Conservation (phyloP, 2,329 filamentous ascomycete genomes). For the Teratosphaeria nubilosa region DNA sequence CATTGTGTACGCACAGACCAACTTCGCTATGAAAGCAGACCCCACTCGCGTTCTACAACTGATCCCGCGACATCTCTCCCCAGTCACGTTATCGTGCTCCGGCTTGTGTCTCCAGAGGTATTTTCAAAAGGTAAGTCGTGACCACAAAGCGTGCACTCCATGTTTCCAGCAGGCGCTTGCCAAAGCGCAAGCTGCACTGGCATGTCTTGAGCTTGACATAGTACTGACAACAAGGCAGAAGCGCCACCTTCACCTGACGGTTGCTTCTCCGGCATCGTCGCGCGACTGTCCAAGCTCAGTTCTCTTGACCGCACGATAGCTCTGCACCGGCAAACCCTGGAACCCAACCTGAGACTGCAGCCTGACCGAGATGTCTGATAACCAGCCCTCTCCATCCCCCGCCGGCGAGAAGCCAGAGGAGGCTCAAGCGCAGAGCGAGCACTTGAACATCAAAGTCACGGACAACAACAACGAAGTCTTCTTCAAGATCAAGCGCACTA, state of each 20-base stretch:
- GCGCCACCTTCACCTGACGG: background rate
- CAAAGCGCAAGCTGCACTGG: background rate
- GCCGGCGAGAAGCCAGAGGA: constrained; percentile 32
- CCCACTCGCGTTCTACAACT: background rate
- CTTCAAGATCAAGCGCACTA: constrained; percentile 98
- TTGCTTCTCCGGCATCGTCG: background rate
- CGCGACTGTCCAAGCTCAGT: background rate
- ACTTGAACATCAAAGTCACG: constrained; percentile 98
- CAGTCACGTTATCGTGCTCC: background rate
- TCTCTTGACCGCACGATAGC: background rate
- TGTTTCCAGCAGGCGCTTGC: background rate
- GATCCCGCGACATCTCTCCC: background rate
- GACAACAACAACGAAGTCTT: constrained; percentile 99
- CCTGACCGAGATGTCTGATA: constrained; percentile 40
- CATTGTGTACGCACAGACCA: no score
- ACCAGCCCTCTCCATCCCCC: constrained; percentile 18
- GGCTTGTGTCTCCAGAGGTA: background rate
- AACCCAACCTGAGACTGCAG: constrained; percentile 10
- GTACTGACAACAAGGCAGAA: background rate
- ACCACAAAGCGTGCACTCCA: background rate
- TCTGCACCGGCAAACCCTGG: background rate
- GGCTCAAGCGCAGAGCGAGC: constrained; percentile 50
- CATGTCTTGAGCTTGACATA: background rate
- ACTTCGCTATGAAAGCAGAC: background rate
- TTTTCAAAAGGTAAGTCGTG: background rate